Percentiles rank a stretch among this genome's conserved stretches.
Conservation (phyloP, 129 eudicot genomes). For the Apium graveolens region DNA sequence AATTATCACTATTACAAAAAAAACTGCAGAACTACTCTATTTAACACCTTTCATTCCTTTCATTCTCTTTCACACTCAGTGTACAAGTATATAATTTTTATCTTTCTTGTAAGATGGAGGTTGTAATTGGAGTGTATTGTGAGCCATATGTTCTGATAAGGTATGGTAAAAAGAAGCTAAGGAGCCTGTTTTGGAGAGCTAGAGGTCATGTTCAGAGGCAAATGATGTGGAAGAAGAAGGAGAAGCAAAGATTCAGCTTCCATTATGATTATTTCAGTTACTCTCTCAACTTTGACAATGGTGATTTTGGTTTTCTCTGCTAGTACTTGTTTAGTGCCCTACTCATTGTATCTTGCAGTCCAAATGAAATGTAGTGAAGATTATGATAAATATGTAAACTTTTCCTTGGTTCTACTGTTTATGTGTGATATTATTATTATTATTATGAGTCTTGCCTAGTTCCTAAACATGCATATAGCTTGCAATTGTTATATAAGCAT, state of each 20-base stretch:
- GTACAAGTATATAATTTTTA: not conserved
- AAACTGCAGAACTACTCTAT: not conserved
- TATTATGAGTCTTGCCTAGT: no score
- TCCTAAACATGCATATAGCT: no score
- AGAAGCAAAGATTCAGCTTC: slow-evolving; percentile 4
- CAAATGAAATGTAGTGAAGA: not conserved
- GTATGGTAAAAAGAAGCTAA: slow-evolving; percentile 14
- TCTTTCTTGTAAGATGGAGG: slow-evolving; percentile 1
- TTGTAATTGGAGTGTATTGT: slow-evolving; percentile 14
- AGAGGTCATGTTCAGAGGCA: slow-evolving; percentile 15
- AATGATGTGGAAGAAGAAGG: slow-evolving; percentile 8
- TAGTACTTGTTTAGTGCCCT: not conserved
- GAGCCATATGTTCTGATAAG: slow-evolving; percentile 11
- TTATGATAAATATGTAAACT: slow-evolving; percentile 23
- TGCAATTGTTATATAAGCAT: no score
- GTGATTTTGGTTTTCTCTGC: slow-evolving; percentile 21
- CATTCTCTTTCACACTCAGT: not conserved
- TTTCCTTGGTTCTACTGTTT: slow-evolving; percentile 34
- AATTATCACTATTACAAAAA: no score
- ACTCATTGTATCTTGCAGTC: not conserved
- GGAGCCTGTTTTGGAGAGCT: slow-evolving; percentile 17
- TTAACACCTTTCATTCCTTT: not conserved
- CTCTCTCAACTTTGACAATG: slow-evolving; percentile 27
- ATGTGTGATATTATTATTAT: no score
- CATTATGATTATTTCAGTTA: slow-evolving; percentile 25